Percentiles rank a stretch among this genome's conserved stretches.
phyloP scores from a whole-genome alignment of 2,329 filamentous ascomycete genomes.

The Calonectria leucothoes region DNA sequence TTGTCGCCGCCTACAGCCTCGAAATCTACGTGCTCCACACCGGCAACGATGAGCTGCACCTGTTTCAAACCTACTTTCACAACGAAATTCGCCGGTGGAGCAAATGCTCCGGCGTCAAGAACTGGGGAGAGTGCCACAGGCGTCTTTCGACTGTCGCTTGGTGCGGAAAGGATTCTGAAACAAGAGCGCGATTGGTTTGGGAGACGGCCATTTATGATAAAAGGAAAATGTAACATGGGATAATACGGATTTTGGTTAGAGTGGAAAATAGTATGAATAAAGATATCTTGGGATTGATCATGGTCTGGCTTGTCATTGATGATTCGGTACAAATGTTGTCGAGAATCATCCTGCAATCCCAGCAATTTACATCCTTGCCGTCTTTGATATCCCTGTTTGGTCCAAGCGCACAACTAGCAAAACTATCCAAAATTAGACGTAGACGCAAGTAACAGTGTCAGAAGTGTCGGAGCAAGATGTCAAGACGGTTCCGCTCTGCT shows the following conservation, averaged over 20 bases:
- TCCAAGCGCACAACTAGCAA: background rate
- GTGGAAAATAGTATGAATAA: background rate
- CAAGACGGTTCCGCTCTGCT: conserved; percentile 8
- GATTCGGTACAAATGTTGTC: no score
- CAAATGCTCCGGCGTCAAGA: background rate
- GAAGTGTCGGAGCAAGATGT: conserved; percentile 5
- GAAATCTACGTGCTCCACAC: background rate
- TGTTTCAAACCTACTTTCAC: background rate
- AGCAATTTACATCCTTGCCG: no score
- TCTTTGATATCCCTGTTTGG: no score
- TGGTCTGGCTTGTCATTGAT: no score
- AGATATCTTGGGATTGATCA: background rate
- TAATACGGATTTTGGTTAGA: background rate
- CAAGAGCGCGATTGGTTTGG: background rate
- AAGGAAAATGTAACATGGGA: background rate
- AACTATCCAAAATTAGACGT: background rate
- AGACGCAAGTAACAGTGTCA: background rate
- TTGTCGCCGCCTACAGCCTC: background rate
- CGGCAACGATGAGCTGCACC: background rate
- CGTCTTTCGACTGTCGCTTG: background rate
- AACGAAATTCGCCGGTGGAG: background rate
- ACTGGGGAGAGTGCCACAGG: background rate
- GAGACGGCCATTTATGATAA: background rate
- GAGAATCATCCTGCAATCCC: background rate
- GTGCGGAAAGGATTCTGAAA: background rate